Conservation (phyloP, 75 land plant species). For the Cunninghamia lanceolata region DNA sequence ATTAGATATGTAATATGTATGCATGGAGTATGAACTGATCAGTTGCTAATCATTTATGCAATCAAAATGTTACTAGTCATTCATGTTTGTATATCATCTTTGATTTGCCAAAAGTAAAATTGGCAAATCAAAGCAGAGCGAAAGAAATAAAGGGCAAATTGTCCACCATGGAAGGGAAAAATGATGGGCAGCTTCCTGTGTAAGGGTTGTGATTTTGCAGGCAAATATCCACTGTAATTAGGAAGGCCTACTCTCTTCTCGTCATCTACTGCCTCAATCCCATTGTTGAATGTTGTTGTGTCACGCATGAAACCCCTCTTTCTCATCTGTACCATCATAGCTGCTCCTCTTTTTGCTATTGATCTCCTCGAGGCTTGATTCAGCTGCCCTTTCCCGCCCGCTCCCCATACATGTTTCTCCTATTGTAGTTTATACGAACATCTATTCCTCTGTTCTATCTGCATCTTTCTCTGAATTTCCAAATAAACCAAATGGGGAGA, state of each 20-base stretch:
- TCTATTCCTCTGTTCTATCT: slow-evolving; percentile 4
- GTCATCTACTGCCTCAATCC: background rate
- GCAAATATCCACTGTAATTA: slow-evolving; percentile 70
- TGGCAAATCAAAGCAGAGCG: no score
- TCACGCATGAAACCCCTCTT: background rate
- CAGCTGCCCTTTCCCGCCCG: no score
- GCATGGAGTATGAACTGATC: no score
- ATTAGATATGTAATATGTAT: no score
- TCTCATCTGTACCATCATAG: background rate
- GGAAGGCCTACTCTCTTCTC: slow-evolving; percentile 4
- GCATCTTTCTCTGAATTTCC: slow-evolving; percentile 25
- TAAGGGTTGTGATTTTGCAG: slow-evolving; percentile 19
- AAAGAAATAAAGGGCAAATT: no score
- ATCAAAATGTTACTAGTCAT: no score
- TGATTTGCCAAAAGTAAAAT: no score
- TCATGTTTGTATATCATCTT: no score
- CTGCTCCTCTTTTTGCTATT: background rate
- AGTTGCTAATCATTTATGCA: no score
- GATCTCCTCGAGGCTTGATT: background rate
- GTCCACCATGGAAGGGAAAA: slow-evolving; percentile 90
- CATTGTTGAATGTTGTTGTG: background rate
- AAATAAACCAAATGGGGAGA: background rate
- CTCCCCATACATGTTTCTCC: slow-evolving; percentile 36
- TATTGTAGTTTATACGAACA: background rate
- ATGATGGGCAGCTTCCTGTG: slow-evolving; percentile 71